A percentile compares a stretch with the other conserved stretches of the same genome.
phyloP scores from a whole-genome alignment of 1,284 basidiomycete genomes.

The Heterobasidion annosum region DNA sequence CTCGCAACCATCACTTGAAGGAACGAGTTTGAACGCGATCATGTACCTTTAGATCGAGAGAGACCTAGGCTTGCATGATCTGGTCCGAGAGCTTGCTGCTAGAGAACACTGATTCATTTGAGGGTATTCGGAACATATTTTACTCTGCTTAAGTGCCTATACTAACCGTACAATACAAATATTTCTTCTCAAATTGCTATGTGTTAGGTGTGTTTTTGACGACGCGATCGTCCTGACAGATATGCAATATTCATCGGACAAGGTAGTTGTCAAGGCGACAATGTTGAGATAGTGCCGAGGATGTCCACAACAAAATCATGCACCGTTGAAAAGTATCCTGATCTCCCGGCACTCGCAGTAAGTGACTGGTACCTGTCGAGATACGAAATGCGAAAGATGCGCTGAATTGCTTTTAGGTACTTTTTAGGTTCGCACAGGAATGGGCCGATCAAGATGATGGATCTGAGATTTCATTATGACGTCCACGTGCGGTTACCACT shows the following conservation, averaged over 20 bases:
- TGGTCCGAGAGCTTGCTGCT: conserved; percentile 4
- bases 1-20: background rate
- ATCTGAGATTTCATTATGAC: background rate
- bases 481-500: background rate
- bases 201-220: no score
- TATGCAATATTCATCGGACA: no score
- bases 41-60: conserved; percentile 23
- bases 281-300: background rate
- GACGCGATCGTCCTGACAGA: no score
- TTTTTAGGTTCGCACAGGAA: background rate
- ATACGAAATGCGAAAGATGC: no score
- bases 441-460: background rate
- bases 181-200: no score
- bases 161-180: no score
- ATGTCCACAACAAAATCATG: no score
- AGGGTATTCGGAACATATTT: background rate
- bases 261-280: background rate
- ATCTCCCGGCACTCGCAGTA: no score
- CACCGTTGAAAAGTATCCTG: no score
- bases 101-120: background rate
- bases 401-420: no score
- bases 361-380: no score
- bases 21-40: background rate
- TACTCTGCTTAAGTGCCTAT: background rate
- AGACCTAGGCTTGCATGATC: conserved; percentile 21